Percentiles rank a stretch among this genome's conserved stretches.
These are phyloP conservation scores for Teunomyces panamensis DNA, from an alignment of 805 yeast species.

Conservation along the genomic window DNA sequence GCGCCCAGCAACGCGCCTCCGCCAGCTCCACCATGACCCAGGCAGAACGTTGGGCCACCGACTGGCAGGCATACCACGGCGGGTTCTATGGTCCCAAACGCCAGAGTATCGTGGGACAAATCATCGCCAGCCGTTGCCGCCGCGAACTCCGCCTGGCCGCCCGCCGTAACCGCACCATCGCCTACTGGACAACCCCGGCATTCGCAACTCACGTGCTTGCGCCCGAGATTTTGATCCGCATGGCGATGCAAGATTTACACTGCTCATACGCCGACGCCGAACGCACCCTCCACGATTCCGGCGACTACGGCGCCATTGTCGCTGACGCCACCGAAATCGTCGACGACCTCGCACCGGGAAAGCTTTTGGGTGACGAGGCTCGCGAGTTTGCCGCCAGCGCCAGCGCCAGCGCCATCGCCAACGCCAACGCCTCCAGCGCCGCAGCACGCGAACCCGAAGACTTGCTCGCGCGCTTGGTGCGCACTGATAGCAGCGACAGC, in stretches of 20 bases:
- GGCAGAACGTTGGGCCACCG: conserved; percentile 44
- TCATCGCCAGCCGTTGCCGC: conserved; percentile 34
- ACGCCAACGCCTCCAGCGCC: no score
- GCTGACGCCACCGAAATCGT: conserved; percentile 29
- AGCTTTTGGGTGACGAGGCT: conserved; percentile 1
- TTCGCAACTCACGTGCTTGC: conserved; percentile 60
- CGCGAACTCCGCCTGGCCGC: conserved; percentile 23
- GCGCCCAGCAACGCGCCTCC: conserved; percentile 36
- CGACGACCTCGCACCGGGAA: conserved; percentile 23
- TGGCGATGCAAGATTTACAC: conserved; percentile 47
- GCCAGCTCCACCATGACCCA: conserved; percentile 43
- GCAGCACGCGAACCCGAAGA: no score
- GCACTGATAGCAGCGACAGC: no score
- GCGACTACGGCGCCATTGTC: conserved; percentile 44
- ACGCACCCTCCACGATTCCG: conserved; percentile 43
- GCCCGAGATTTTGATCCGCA: conserved; percentile 55
- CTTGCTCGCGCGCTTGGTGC: no score
- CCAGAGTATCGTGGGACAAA: conserved; percentile 48
- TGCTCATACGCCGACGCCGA: conserved; percentile 43
- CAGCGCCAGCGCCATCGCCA: conserved; percentile 49
- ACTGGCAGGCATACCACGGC: conserved; percentile 45
- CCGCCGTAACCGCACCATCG: conserved; percentile 42
- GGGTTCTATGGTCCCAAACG: conserved; percentile 64
- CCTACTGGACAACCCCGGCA: conserved; percentile 59
- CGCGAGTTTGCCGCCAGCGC: conserved; percentile 46